A percentile compares a stretch with the other conserved stretches of the same genome.
phyloP scores from a whole-genome alignment of 2,329 filamentous ascomycete genomes.

The Lasiodiplodia sp. region DNA sequence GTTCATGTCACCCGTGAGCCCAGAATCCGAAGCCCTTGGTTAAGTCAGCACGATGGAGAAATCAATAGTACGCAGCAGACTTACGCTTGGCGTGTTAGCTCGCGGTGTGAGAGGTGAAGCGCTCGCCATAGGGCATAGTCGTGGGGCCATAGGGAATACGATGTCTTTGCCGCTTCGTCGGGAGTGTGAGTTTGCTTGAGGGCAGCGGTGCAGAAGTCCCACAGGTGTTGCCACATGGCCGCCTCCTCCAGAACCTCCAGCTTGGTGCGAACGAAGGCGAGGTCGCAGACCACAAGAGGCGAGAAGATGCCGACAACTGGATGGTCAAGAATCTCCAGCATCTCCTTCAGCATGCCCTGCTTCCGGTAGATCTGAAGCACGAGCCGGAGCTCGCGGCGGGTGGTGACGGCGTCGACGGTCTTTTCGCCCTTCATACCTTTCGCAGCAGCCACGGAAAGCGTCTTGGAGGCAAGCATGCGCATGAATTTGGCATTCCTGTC shows the following conservation, averaged over 20 bases:
- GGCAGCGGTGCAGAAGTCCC: conserved; percentile 26
- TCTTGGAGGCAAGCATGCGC: conserved; percentile 24
- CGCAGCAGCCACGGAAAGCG: conserved; percentile 10
- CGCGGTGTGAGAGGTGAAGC: conserved; percentile 14
- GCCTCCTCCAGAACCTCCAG: conserved; percentile 23
- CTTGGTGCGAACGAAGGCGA: conserved; percentile 28
- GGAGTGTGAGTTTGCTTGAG: conserved; percentile 15
- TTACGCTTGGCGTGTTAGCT: conserved; percentile 19
- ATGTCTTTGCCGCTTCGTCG: conserved; percentile 19
- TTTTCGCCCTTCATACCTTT: conserved; percentile 30
- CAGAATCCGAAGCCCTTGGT: conserved; percentile 15
- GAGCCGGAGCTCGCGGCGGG: conserved; percentile 28
- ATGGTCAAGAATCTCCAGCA: conserved; percentile 25
- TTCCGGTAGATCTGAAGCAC: conserved; percentile 29
- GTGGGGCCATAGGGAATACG: conserved; percentile 22
- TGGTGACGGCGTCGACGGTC: conserved; percentile 24
- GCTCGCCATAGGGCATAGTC: conserved; percentile 25
- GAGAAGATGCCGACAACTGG: conserved; percentile 26
- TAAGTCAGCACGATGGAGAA: neutral
- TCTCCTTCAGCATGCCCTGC: conserved; percentile 25
- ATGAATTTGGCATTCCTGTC: conserved; percentile 21
- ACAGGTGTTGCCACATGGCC: conserved; percentile 27
- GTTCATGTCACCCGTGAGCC: neutral
- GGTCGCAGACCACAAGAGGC: conserved; percentile 26
- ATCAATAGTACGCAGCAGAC: neutral